phyloP scores from a whole-genome alignment of 345 rosid genomes.

The Capsella bursapastoris region DNA sequence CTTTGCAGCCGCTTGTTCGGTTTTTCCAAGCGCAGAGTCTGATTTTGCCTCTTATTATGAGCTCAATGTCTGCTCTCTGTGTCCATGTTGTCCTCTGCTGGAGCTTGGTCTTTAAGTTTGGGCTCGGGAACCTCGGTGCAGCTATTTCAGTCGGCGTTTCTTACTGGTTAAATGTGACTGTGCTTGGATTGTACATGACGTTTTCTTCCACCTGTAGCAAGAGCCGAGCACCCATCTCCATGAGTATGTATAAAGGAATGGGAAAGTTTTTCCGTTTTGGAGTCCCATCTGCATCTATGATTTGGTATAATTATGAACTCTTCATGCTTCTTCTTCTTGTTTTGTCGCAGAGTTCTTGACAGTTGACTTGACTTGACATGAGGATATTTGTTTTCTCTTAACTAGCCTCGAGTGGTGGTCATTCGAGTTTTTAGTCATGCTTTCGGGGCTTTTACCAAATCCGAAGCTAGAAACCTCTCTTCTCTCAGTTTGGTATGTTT shows the following conservation, averaged over 20 bases:
- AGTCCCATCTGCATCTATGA: slow-evolving; percentile 69
- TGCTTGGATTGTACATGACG: slow-evolving; percentile 56
- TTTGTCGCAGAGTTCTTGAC: no score
- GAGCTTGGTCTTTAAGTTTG: slow-evolving; percentile 58
- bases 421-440: slow-evolving; percentile 71
- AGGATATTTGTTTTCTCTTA: slow-evolving; percentile 4
- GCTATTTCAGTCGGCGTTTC: slow-evolving; percentile 57
- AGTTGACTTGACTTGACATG: not conserved
- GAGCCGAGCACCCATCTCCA: slow-evolving; percentile 50
- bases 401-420: slow-evolving; percentile 97
- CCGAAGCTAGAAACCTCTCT: slow-evolving; percentile 90
- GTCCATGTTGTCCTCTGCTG: slow-evolving; percentile 60
- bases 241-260: slow-evolving; percentile 54
- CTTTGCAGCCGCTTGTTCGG: slow-evolving; percentile 63
- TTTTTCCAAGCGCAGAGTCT: slow-evolving; percentile 65
- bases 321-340: not conserved
- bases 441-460: slow-evolving; percentile 81
- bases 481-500: slow-evolving; percentile 75
- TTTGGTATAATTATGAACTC: slow-evolving; percentile 52
- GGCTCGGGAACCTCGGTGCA: slow-evolving; percentile 54
- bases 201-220: slow-evolving; percentile 55
- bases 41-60: slow-evolving; percentile 61
- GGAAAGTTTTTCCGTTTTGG: slow-evolving; percentile 68
- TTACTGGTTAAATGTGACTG: slow-evolving; percentile 56
- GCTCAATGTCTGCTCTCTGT: slow-evolving; percentile 50